Evolutionary conservation across 352 stramenopile genomes (phyloP).

Genomic region (Pythium phragmiticola): DNA sequence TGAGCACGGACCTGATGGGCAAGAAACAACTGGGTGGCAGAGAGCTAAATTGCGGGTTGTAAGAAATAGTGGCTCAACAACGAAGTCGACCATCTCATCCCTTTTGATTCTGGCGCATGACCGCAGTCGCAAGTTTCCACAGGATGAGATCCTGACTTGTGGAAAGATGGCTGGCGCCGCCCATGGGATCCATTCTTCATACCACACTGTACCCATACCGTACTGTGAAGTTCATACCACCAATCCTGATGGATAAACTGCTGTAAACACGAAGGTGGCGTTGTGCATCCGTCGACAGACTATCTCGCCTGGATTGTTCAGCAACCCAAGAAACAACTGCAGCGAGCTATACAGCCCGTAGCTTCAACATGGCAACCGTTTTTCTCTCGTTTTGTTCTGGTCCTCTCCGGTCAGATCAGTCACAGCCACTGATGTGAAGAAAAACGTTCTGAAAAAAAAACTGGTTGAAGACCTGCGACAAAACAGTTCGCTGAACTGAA

Average conservation of each 20-base stretch:
- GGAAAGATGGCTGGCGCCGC: not conserved
- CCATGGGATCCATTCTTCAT: not conserved
- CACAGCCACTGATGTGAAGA: not conserved
- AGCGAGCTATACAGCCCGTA: not conserved
- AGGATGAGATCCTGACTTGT: not conserved
- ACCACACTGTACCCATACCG: too few species aligned
- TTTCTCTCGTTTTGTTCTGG: too few species aligned
- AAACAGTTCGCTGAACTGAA: too few species aligned
- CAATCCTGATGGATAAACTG: too few species aligned
- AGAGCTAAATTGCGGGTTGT: not conserved
- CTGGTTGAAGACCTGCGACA: not conserved
- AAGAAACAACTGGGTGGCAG: not conserved
- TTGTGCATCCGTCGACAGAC: too few species aligned
- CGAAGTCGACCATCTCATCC: not conserved
- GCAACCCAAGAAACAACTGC: too few species aligned
- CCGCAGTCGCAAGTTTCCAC: not conserved
- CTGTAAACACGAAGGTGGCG: too few species aligned
- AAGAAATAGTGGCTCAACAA: not conserved
- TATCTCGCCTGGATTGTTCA: too few species aligned
- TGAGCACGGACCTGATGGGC: not conserved
- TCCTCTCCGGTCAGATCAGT: not conserved
- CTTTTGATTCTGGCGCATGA: not conserved
- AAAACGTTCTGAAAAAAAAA: not conserved
- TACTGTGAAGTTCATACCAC: too few species aligned
- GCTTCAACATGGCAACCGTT: not conserved